Evolutionary conservation across 106 monocot species (phyloP).

Genomic region (Apostasia shenzhenica): DNA sequence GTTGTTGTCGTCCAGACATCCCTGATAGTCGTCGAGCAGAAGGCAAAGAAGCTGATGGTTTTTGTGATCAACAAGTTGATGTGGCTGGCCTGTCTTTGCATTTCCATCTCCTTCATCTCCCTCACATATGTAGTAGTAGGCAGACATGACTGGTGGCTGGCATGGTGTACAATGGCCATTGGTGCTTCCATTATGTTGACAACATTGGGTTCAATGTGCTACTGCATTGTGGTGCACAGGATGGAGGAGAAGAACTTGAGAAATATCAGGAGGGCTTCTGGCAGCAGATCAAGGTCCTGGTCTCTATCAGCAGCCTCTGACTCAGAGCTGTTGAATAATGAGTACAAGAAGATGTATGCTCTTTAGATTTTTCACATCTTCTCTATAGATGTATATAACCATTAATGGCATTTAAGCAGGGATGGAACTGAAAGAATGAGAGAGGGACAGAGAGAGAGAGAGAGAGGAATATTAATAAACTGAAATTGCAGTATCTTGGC

Average conservation of each 20-base stretch:
- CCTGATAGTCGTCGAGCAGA: slow-evolving; percentile 42
- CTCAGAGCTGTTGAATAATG: slow-evolving; percentile 37
- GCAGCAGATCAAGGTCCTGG: slow-evolving; percentile 26
- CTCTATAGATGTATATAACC: no score
- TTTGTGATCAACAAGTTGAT: slow-evolving; percentile 68
- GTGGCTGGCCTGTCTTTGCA: slow-evolving; percentile 63
- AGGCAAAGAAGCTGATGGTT: slow-evolving; percentile 54
- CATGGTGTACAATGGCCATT: slow-evolving; percentile 29
- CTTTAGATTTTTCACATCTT: slow-evolving; percentile 9
- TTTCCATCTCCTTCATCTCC: slow-evolving; percentile 46
- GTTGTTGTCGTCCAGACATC: slow-evolving; percentile 66
- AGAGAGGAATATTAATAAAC: no score
- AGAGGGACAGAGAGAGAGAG: no score
- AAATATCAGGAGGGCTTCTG: slow-evolving; percentile 32
- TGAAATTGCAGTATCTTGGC: no score
- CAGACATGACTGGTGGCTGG: slow-evolving; percentile 32
- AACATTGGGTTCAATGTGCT: slow-evolving; percentile 50
- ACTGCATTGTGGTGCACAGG: slow-evolving; percentile 36
- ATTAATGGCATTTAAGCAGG: no score
- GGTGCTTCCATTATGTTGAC: slow-evolving; percentile 35
- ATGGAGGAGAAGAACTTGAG: slow-evolving; percentile 41
- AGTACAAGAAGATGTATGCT: slow-evolving; percentile 54
- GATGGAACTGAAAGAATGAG: no score
- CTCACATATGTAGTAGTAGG: slow-evolving; percentile 49
- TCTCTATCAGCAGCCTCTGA: slow-evolving; percentile 27